Conservation (phyloP, 768 basidiomycete genomes). For the Trametes coccinea region DNA sequence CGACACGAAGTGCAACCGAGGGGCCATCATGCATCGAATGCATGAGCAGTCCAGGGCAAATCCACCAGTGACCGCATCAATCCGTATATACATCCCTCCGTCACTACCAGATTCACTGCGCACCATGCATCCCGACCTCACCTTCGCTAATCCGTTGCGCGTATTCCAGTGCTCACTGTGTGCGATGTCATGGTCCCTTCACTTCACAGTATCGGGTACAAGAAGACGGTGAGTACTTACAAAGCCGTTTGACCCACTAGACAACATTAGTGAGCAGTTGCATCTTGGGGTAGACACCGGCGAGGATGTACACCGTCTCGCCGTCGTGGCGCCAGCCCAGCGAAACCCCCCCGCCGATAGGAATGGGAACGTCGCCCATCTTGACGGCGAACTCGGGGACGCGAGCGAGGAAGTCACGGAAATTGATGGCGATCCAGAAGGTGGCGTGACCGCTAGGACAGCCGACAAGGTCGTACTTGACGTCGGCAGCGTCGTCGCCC, state of each 20-base stretch:
- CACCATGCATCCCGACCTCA: too few relatives aligned
- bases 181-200: too few relatives aligned
- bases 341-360: not conserved
- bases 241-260: not conserved
- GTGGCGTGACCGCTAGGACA: not conserved
- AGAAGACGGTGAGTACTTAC: too few relatives aligned
- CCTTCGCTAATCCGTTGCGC: too few relatives aligned
- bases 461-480: not conserved
- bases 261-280: not conserved
- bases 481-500: slow-evolving; percentile 8
- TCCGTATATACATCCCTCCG: too few relatives aligned
- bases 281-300: not conserved
- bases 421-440: not conserved
- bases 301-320: not conserved
- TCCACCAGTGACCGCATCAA: too few relatives aligned
- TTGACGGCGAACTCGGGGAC: not conserved
- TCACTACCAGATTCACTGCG: too few relatives aligned
- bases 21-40: too few relatives aligned
- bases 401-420: not conserved
- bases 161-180: too few relatives aligned
- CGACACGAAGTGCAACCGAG: too few relatives aligned
- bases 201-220: too few relatives aligned
- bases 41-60: too few relatives aligned
- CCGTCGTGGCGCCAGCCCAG: not conserved
- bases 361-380: not conserved